Conservation (phyloP, 148 eudicot species). For the Rhododendron griersonianum region DNA sequence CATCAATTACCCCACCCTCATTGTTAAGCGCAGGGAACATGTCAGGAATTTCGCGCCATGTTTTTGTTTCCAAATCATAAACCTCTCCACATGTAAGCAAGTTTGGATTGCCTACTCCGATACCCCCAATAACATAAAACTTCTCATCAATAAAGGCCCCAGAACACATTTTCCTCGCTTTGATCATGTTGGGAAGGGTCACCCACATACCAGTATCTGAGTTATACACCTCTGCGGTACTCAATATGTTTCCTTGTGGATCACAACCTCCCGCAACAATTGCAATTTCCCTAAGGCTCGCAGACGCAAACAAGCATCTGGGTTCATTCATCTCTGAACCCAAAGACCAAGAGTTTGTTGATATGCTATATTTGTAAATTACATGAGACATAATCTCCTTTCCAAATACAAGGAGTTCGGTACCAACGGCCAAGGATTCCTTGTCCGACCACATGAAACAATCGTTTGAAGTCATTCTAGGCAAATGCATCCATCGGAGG, state of each 20-base stretch:
- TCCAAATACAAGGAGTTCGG: slow-evolving; percentile 26
- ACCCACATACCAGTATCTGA: slow-evolving; percentile 28
- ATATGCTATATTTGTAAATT: slow-evolving; percentile 19
- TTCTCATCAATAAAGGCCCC: slow-evolving; percentile 35
- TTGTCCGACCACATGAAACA: slow-evolving; percentile 27
- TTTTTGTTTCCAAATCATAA: slow-evolving; percentile 22
- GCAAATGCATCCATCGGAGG: slow-evolving; percentile 22
- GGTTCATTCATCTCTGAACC: slow-evolving; percentile 16
- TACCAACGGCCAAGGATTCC: slow-evolving; percentile 29
- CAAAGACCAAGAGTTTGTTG: slow-evolving; percentile 22
- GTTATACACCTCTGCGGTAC: slow-evolving; percentile 30
- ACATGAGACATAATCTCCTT: slow-evolving; percentile 17
- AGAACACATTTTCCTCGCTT: slow-evolving; percentile 33
- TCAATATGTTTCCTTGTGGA: slow-evolving; percentile 19
- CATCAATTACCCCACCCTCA: slow-evolving; percentile 12
- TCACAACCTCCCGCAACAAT: slow-evolving; percentile 28
- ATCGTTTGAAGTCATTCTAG: slow-evolving; percentile 16
- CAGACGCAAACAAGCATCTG: slow-evolving; percentile 25
- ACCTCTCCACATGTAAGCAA: slow-evolving; percentile 32
- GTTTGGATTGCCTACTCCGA: slow-evolving; percentile 14
- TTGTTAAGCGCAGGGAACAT: slow-evolving; percentile 27
- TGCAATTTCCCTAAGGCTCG: slow-evolving; percentile 20
- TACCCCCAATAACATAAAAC: slow-evolving; percentile 32
- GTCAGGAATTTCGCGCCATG: slow-evolving; percentile 29
- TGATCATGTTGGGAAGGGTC: slow-evolving; percentile 30